Evolutionary conservation across 768 basidiomycete species (phyloP), one percentile per base, ranked within the genome.

Genomic region (Gloeostereum incarnatum): DNA sequence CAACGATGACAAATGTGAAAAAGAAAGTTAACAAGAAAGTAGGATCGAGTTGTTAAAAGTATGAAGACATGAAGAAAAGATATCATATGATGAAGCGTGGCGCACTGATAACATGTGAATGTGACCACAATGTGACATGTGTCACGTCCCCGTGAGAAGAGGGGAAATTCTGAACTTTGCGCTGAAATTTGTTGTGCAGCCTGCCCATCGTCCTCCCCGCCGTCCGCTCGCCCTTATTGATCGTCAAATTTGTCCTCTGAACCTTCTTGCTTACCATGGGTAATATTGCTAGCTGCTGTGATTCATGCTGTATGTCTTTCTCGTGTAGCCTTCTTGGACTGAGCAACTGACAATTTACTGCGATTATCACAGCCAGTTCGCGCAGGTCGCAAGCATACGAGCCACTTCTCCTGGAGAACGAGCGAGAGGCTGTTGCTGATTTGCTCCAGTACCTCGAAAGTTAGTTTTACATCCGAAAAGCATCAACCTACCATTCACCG

Each of bases 361-460:
- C 41, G 34, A 48, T 41, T 35, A 41, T 35, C 39, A 19, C 39
- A 90, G 87, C 88, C 58, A 74, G 71, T 48, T 81, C 85, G 55
- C 82, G 81, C 56, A 81, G 73, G 70, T 83, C 86, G 48, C 85
- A 89, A 59, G 71, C 81, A 35, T 91, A 90, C 54, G 88, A 92
- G 54, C 88, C 88, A 16, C 59, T 92, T 40, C 70, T 92, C 30
- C 63, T 90, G 37, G 88, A 92, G 66, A 90, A 88, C 56, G 94
- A 99, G 68, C 75, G 94, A 44, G 94, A 98, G 63, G 94, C 94
- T 4, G 96, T 99, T 13, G 94, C 94, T 31, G 96, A 98, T 62
- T 68, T 99, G 36, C 74, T 99, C 9, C 93, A 97, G 57, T 98
- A 88, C 55, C 80, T 99, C 45, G 96, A 99, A 68, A 99, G 94